Percentiles rank a stretch among this genome's conserved stretches.
phyloP scores from a whole-genome alignment of 2,329 filamentous ascomycete genomes.

The Myriosclerotinia duriaeana region DNA sequence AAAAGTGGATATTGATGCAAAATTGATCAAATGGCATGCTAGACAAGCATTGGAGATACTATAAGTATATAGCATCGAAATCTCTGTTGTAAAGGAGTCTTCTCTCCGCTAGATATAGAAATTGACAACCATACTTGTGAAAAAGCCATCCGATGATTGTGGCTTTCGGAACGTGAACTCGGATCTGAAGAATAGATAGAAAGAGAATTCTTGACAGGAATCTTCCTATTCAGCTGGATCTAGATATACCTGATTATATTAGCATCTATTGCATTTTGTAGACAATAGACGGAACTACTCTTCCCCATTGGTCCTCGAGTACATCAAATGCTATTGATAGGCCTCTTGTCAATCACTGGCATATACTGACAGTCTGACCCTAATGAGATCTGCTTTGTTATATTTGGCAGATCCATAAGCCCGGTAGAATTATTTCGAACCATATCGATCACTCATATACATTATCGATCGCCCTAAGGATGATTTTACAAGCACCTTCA shows the following conservation, averaged over 20 bases:
- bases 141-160: not conserved
- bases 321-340: not conserved
- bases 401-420: not conserved
- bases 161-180: not conserved
- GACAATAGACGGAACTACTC: not conserved
- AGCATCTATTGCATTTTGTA: not conserved
- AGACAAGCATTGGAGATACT: not conserved
- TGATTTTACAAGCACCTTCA: not conserved
- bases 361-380: not conserved
- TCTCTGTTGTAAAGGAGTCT: not conserved
- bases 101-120: not conserved
- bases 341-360: too few species aligned
- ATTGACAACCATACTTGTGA: too few species aligned
- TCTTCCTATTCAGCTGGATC: not conserved
- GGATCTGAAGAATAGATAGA: not conserved
- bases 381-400: not conserved
- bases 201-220: not conserved
- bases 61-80: not conserved
- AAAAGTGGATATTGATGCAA: constrained; percentile 3
- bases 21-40: not conserved
- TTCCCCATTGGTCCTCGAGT: too few species aligned
- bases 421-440: not conserved
- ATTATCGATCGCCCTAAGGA: not conserved
- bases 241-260: not conserved
- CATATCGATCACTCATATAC: not conserved